phyloP scores from a whole-genome alignment of 2,329 filamentous ascomycete species.

The Xylaria sp. region DNA sequence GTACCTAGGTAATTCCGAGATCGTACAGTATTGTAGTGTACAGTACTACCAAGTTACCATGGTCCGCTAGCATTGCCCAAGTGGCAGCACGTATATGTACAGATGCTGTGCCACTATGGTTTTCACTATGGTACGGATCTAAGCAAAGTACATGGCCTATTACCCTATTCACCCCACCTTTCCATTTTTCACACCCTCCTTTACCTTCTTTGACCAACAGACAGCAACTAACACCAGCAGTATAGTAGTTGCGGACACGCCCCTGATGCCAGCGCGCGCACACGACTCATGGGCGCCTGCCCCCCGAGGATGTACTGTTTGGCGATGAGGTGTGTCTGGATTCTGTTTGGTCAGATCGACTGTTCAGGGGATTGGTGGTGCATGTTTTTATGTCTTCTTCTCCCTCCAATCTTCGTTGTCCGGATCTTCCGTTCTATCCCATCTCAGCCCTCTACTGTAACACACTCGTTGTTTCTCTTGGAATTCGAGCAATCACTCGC shows the following conservation, averaged over 20 bases:
- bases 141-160: neutral
- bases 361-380: slow-evolving; percentile 5
- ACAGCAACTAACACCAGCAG: neutral
- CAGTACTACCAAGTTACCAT: too few species aligned
- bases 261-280: neutral
- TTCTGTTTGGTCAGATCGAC: slow-evolving; percentile 10
- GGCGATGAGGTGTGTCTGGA: neutral
- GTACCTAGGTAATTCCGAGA: neutral
- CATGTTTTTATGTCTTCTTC: slow-evolving; percentile 15
- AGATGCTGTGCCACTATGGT: neutral
- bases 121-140: neutral
- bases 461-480: slow-evolving; percentile 42
- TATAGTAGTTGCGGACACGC: slow-evolving; percentile 16
- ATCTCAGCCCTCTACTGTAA: slow-evolving; percentile 15
- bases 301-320: neutral
- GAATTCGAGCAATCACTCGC: slow-evolving; percentile 44
- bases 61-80: neutral
- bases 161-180: slow-evolving; percentile 19
- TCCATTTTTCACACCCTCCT: neutral
- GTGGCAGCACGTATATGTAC: neutral
- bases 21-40: neutral
- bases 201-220: neutral
- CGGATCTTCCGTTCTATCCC: slow-evolving; percentile 27
- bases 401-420: slow-evolving; percentile 29
- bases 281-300: slow-evolving; percentile 17